A percentile compares a stretch with the other conserved stretches of the same genome.
Evolutionary conservation across 2,329 filamentous ascomycete species (phyloP).

Genomic region (Talaromyces sp.): DNA sequence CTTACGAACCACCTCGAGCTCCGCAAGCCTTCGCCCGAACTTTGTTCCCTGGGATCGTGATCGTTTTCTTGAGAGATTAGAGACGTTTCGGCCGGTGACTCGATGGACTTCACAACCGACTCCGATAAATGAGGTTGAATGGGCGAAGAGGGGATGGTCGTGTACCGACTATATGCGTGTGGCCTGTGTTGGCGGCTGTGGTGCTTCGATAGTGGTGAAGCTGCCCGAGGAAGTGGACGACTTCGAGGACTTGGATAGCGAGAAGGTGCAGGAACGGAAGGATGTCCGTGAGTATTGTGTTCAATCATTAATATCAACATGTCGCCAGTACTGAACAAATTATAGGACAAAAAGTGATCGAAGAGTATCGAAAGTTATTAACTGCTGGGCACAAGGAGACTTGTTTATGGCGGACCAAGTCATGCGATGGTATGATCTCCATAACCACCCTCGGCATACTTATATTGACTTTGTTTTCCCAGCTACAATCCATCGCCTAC

Average conservation of each 20-base stretch:
- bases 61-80: conserved; percentile 75
- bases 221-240: conserved; percentile 65
- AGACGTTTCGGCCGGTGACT: conserved; percentile 86
- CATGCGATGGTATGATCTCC: conserved; percentile 71
- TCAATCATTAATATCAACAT: neutral
- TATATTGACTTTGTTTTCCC: conserved; percentile 23
- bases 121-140: conserved; percentile 81
- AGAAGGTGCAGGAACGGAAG: conserved; percentile 43
- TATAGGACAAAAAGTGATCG: conserved; percentile 64
- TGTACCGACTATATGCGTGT: conserved; percentile 83
- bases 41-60: conserved; percentile 85
- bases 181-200: conserved; percentile 75
- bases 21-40: conserved; percentile 54
- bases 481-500: conserved; percentile 65
- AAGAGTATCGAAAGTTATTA: conserved; percentile 73
- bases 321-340: neutral
- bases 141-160: conserved; percentile 90
- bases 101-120: conserved; percentile 93
- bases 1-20: conserved; percentile 31
- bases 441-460: neutral
- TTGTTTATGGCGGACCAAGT: conserved; percentile 81
- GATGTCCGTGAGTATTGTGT: conserved; percentile 43
- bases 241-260: conserved; percentile 45
- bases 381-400: conserved; percentile 72
- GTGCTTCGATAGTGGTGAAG: conserved; percentile 79